Evolutionary conservation across 257 asterid genomes (phyloP), one percentile per base, ranked within the genome.

Genomic region (Euphrasia confusa): DNA sequence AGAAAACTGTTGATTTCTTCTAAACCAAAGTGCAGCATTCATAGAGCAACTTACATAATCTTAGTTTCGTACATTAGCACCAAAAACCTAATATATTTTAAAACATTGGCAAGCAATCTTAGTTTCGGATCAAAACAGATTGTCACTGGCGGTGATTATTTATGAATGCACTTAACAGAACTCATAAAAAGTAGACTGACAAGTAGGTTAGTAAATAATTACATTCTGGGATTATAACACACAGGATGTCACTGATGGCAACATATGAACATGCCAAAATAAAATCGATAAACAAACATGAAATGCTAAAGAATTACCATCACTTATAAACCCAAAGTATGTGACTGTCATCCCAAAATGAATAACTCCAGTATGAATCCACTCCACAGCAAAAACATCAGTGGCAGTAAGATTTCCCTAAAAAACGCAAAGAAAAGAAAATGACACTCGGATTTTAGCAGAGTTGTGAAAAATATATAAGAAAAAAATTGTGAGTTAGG

Each of bases 321-420:
- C 98, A 72, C 98, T 86, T 61, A 91, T 76, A 71, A 92, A 89
- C 53, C 99, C 99, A 66, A 92, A 92, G 80, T 92, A 92, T 44
- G 97, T 78, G 63, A 86, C 95, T 10, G 99, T 92, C 68, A 75
- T 80, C 79, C 99, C 97, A 62, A 89, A 92, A 77, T 92, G 99
- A 80, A 91, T 88, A 40, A 82, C 80, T 60, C 98, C 98, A 73
- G 85, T 78, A 70, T 91, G 85, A 70, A 86, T 82, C 98, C 98
- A 91, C 83, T 91, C 96, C 69, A 75, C 97, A 48, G 95, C 98
- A 82, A 91, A 89, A 74, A 92, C 97, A 83, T 92, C 99, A 11
- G 83, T 89, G 69, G 99, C 93, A 32, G 97, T 86, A 71, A 89
- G 96, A 68, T 96, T 95, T 64, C 99, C 97, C 99, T 92, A 84